Evolutionary conservation across 1,284 basidiomycete species (phyloP), one percentile per base, ranked within the genome.

Genomic region (Cystobasidium sp.): DNA sequence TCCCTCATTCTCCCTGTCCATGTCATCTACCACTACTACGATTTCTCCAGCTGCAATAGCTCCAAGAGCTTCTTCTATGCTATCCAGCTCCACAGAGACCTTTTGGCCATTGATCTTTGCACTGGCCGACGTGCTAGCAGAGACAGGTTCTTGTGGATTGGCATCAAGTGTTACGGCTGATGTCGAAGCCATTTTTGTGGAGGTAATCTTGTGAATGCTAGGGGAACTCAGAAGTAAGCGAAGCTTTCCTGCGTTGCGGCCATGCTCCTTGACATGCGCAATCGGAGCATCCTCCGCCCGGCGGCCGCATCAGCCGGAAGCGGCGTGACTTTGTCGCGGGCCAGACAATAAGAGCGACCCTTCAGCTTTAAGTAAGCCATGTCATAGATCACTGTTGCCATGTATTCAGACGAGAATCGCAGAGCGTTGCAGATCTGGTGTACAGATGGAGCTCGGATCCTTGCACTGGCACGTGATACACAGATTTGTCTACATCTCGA

Each of bases 11-110:
- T 97, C 94, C 76, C 95, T 85, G 77, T 86, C 86, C 83, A 96
- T 91, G 83, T 97, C 94, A 82, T 97, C 94, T 90, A 97, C 94
- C 18, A 97, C 94, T 2, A 97, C 90, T 64, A 98, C 87, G 77
- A 97, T 94, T 81, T 97, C 92, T 7, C 95, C 95, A 8, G 86
- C 84, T 18, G 84, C 85, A 81, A 95, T 93, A 0, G 92, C 91
- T 6, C 84, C 88, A 37, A 98, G 82, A 0, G 94, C 92, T 37
- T 90, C 90, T 76, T 92, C 88, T 78, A 97, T 88, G 0, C 87
- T 78, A 80, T 96, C 93, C 78, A 90, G 88, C 41, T 68, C 55
- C 78, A 84, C 75, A 31, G 51, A 52, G 63, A 66, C 70, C 31
- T 68, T 51, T 12, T 73, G 49, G 41, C 70, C 65, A 18, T 70